Base-by-base conservation (phyloP, 2,329 filamentous ascomycete species). In the Rutstroemia sp. region DNA sequence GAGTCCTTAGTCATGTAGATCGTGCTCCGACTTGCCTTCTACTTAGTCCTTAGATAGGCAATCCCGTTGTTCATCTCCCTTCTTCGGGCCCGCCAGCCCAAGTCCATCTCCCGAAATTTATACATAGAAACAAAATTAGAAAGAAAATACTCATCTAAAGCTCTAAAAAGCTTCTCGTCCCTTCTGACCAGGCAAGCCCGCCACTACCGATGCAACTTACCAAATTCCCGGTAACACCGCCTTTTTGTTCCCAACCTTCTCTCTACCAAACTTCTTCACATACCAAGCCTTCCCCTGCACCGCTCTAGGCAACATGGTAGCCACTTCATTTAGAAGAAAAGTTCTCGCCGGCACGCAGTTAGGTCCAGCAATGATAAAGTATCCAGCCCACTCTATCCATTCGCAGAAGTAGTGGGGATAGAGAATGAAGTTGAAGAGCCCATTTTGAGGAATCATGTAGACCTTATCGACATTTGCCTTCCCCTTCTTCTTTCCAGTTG, bases 361-460 rank as follows among this genome's bases (percentile, higher is more conserved):
- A 73, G 76, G 80, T 1, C 84, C 84, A 56, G 85, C 80, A 63
- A 88, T 80, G 70, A 96, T 80, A 76, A 86, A 91, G 71, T 91
- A 99, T 0, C 94, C 94, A 3, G 80, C 71, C 94, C 94, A 99
- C 77, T 99, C 94, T 53, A 96, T 70, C 94, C 94, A 99, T 74
- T 99, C 94, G 68, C 86, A 88, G n/a, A 95, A 77, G 71, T 96
- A 99, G 71, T 99, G 94, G 63, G 94, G 91, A 71, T 87, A 96
- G 58, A 97, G 78, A 68, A 96, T 81, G 66, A 84, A 86, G 62
- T 80, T 78, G 73, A 97, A 99, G 50, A 96, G 73, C 0, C 92
- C 91, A 51, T 86, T 86, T 67, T 89, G 77, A 0, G 94, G 94
- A 52, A 99, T 81, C 73, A 88, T 83, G 70, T 97, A 97, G 59